Percentiles rank a stretch among this genome's conserved stretches.
Conservation (phyloP, 352 stramenopile genomes). For the Pythium oligandrum region DNA sequence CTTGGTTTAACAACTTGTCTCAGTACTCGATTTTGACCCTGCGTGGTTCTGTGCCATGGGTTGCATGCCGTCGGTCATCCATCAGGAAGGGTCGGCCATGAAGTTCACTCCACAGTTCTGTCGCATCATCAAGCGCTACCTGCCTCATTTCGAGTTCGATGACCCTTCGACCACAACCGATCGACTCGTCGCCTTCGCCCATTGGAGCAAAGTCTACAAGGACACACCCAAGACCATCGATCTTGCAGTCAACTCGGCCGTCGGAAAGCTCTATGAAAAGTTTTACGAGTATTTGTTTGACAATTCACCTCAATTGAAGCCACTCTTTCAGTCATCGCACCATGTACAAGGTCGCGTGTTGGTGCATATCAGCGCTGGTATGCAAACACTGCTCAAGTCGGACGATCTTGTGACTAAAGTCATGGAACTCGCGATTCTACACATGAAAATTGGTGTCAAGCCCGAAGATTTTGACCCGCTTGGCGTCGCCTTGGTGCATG, state of each 20-base stretch:
- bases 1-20: too few relatives aligned
- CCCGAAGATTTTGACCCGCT: constrained; percentile 60
- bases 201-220: constrained; percentile 59
- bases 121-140: constrained; percentile 47
- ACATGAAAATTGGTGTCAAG: constrained; percentile 68
- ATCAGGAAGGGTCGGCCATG: background rate
- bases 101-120: constrained; percentile 37
- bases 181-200: constrained; percentile 36
- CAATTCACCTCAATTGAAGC: constrained; percentile 44
- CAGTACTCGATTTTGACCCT: too few relatives aligned
- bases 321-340: constrained; percentile 52
- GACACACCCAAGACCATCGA: constrained; percentile 46
- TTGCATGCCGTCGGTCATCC: constrained; percentile 15
- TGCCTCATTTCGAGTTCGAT: constrained; percentile 42
- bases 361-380: constrained; percentile 56
- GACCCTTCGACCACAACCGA: constrained; percentile 37
- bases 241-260: constrained; percentile 26
- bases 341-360: constrained; percentile 61
- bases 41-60: constrained; percentile 21
- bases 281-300: constrained; percentile 62
- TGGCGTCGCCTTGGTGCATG: constrained; percentile 49
- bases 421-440: constrained; percentile 45
- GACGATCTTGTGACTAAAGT: constrained; percentile 58
- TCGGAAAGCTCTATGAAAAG: constrained; percentile 43
- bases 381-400: constrained; percentile 51